phyloP scores from a whole-genome alignment of 2,329 filamentous ascomycete genomes.

The Stagonosporopsis rhizophila region DNA sequence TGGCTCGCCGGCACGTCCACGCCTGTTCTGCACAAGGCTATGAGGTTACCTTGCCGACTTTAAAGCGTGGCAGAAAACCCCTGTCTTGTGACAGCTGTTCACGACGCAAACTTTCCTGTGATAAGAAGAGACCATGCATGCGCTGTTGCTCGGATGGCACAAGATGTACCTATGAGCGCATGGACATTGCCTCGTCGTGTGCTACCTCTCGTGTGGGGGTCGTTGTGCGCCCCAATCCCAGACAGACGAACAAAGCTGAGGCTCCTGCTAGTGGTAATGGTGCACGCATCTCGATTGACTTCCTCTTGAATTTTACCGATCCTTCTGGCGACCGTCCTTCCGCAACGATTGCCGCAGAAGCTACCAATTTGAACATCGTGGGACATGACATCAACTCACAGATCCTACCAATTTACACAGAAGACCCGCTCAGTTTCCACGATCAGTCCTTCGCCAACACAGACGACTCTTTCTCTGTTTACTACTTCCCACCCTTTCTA shows the following conservation, averaged over 20 bases:
- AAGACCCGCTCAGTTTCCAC: neutral
- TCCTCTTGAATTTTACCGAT: conserved; percentile 13
- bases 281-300: neutral
- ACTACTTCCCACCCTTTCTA: too few relatives aligned
- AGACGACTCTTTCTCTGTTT: neutral
- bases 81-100: conserved; percentile 16
- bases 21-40: conserved; percentile 5
- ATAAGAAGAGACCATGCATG: conserved; percentile 9
- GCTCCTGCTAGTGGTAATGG: neutral
- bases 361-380: neutral
- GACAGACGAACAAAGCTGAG: neutral
- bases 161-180: conserved; percentile 3
- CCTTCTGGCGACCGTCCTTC: conserved; percentile 5
- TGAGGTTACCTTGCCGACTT: neutral
- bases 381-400: neutral
- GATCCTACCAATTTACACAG: neutral
- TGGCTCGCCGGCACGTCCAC: conserved; percentile 12
- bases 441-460: neutral
- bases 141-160: conserved; percentile 9
- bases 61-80: conserved; percentile 13
- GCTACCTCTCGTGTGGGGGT: neutral
- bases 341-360: neutral
- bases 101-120: conserved; percentile 12
- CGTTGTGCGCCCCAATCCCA: neutral
- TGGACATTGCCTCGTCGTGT: neutral